Evolutionary conservation across 148 eudicot genomes (phyloP), one percentile per base, ranked within the genome.

Genomic region (Rhododendron williamsianum): DNA sequence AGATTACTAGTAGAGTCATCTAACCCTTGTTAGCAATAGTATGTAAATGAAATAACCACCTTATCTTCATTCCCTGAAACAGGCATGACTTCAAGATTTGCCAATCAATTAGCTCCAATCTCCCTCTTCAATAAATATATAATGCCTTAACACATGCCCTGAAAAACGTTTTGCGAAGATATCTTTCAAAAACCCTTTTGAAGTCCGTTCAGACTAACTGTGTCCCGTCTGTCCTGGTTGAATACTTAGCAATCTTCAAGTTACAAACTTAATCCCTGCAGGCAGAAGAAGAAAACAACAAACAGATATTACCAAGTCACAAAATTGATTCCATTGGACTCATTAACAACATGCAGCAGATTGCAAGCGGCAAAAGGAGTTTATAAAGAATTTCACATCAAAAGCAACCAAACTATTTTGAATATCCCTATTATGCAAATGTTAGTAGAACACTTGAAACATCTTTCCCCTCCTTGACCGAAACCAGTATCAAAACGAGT

Each of bases 51-150:
- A 83, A 87, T 83, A 21, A 63, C 80, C 48, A 89, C 91, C 91
- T 71, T 71, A 71, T 87, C 89, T 45, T 87, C 73, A 16, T 82
- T 87, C 52, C 86, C 87, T 19, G 89, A 81, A 58, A 87, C 78
- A n/a, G 87, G 45, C 91, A 89, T 89, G 82, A 79, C 16, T 85
- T 38, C 60, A 58, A 38, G 56, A 67, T 80, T 16, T 23, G 36
- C 35, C 54, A 81, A 85, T 13, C 36, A 41, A 4, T 27, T 23
- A 65, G 51, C 35, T 18, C 71, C 51, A 21, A 48, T 46, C 63
- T 46, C 78, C 74, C 21, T 6, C 79, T 48, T 49, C 46, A 8
- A 71, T 21, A 71, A 36, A 33, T 71, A 69, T 11, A 38, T 33
- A 71, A 30, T 4, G 38, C 30, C 74, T 30, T n/a, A 49, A 71